These are phyloP conservation scores for Blastobotrys malaysiensis DNA, from an alignment of 1,139 yeast genomes.

Conservation along the genomic window DNA sequence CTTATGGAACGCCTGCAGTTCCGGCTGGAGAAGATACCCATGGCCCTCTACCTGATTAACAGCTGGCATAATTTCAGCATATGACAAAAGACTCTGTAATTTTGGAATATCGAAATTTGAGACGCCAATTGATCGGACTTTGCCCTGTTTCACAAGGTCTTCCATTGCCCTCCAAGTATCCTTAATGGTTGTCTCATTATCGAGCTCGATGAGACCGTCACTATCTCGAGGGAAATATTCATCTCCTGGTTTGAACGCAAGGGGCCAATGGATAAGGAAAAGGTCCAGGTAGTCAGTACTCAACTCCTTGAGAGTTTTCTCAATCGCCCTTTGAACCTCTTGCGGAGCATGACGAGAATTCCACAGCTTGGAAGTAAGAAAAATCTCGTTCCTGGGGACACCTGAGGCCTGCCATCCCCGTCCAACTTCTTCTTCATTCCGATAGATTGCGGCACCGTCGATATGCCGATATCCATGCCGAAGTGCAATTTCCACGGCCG, in stretches of 20 bases:
- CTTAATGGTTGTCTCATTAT: constrained; percentile 75
- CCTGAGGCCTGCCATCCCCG: constrained; percentile 34
- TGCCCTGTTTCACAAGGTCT: constrained; percentile 51
- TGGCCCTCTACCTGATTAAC: constrained; percentile 86
- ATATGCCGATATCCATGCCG: constrained; percentile 53
- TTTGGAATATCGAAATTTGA: constrained; percentile 75
- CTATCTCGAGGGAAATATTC: constrained; percentile 64
- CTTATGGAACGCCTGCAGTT: constrained; percentile 58
- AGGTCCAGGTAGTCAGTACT: constrained; percentile 67
- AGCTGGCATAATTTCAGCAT: constrained; percentile 67
- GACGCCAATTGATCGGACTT: constrained; percentile 69
- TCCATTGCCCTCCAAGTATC: constrained; percentile 78
- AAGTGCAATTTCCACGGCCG: constrained; percentile 44
- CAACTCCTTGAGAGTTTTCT: constrained; percentile 53
- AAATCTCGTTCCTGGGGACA: constrained; percentile 55
- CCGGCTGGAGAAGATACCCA: constrained; percentile 76
- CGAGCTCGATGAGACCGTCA: constrained; percentile 50
- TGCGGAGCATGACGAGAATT: constrained; percentile 61
- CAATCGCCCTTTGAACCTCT: constrained; percentile 50
- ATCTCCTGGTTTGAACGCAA: constrained; percentile 55
- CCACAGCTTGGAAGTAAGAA: constrained; percentile 78
- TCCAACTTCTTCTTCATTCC: constrained; percentile 53
- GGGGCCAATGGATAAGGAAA: constrained; percentile 57
- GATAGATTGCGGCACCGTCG: constrained; percentile 59
- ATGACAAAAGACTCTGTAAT: constrained; percentile 64